A percentile compares a stretch with the other conserved stretches of the same genome.
Evolutionary conservation across 2,329 filamentous ascomycete species (phyloP).

Genomic region (Neonectria sp.): DNA sequence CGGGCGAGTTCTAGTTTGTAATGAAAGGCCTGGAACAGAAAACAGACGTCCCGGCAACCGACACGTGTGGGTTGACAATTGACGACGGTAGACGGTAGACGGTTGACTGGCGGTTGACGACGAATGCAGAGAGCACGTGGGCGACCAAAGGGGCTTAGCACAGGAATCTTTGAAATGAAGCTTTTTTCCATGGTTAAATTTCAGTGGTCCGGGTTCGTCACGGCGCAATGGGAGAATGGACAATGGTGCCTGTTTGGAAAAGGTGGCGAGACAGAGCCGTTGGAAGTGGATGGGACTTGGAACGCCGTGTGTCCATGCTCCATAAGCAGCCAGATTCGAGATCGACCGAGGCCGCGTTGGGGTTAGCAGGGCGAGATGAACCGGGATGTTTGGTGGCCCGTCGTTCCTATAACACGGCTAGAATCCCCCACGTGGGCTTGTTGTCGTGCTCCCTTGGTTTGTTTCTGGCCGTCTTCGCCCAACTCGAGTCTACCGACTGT

Average conservation of each 20-base stretch:
- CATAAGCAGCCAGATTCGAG: background rate
- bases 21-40: background rate
- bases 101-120: background rate
- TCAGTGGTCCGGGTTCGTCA: background rate
- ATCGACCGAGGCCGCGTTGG: background rate
- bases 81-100: background rate
- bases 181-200: constrained; percentile 30
- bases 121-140: background rate
- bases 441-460: background rate
- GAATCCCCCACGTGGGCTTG: background rate
- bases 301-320: too few species aligned
- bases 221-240: background rate
- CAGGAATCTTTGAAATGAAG: constrained; percentile 5
- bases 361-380: background rate
- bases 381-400: background rate
- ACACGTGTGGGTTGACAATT: too few species aligned
- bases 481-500: background rate
- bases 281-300: too few species aligned
- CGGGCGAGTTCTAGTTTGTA: background rate
- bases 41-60: too few species aligned
- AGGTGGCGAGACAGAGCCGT: background rate
- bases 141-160: background rate
- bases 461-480: background rate
- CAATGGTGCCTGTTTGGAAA: background rate
- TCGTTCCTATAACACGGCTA: background rate